These are phyloP conservation scores for Quercus lobata DNA, from an alignment of 331 rosid species.

Conservation along the genomic window DNA sequence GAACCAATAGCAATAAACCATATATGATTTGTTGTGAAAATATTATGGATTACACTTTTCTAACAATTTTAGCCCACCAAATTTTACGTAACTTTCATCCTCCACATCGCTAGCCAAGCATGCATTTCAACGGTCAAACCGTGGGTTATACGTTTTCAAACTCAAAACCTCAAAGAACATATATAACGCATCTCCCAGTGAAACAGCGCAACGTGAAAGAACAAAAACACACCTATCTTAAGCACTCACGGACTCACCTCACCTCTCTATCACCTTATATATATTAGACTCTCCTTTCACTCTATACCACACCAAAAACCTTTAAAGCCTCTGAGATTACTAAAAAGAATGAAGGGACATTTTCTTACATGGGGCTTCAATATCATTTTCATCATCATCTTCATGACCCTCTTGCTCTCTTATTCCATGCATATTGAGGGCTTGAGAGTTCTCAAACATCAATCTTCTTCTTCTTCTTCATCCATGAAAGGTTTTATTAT, in stretches of 20 bases:
- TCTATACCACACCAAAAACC: constrained; percentile 8
- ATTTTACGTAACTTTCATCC: not conserved
- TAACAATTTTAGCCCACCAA: not conserved
- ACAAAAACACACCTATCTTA: constrained; percentile 11
- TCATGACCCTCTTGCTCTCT: constrained; percentile 37
- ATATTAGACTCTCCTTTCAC: constrained; percentile 4
- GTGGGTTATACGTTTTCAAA: constrained; percentile 23
- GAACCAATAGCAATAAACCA: fast-evolving
- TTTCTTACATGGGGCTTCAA: constrained; percentile 27
- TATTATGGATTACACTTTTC: too few relatives aligned
- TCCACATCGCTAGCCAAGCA: constrained; percentile 1
- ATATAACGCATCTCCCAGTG: constrained; percentile 7
- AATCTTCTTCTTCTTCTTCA: constrained; percentile 20
- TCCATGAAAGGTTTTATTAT: constrained; percentile 10
- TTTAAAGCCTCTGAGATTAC: not conserved
- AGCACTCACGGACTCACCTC: not conserved
- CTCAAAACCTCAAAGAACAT: constrained; percentile 19
- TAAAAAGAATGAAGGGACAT: constrained; percentile 33
- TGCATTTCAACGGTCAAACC: constrained; percentile 23
- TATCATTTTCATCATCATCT: constrained; percentile 27
- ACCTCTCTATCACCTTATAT: not conserved
- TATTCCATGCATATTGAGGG: constrained; percentile 40
- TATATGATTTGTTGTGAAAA: too few relatives aligned
- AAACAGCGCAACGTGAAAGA: constrained; percentile 41
- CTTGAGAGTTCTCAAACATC: constrained; percentile 43